Evolutionary conservation across 768 basidiomycete species (phyloP), one percentile per base, ranked within the genome.

Genomic region (Leucosporidium yakuticum): DNA sequence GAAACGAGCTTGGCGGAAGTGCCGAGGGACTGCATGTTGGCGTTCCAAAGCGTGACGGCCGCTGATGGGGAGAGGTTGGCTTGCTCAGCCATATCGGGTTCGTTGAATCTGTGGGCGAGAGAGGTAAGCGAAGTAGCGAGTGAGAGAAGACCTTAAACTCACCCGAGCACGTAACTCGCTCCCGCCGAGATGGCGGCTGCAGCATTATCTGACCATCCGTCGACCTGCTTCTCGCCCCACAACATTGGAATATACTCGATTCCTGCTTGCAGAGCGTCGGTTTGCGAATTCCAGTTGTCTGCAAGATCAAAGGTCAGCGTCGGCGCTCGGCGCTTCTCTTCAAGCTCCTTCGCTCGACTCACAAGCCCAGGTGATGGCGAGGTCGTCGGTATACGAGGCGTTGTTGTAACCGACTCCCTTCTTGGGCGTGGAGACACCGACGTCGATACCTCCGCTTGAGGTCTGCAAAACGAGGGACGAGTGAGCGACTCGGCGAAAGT

Each of bases 241-340:
- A 71, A 59, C 70, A 68, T 65, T 5, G 70, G 70, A 7, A 68
- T 51, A 25, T 48, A 71, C 36, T 65, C 60, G 27, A 71, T 61
- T 14, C 63, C 61, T 3, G 54, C 2, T 5, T 25, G 25, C 14
- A 63, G 25, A 7, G 27, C 9, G 51, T 51, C 55, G 5, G 31
- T 12, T 17, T 47, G 31, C 6, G 54, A 55, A 4, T 27, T 53
- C 70, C 70, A 71, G 48, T 69, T 66, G 63, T 71, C 39, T 44
- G 39, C 3, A 44, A 15, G 68, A 4, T 19, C n/a, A 50, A 58
- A 69, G 23, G 25, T 32, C 27, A 64, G 36, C 36, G n/a, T 25
- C 27, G 34, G n/a, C 19, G 19, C 49, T 20, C 6, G 39, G 17
- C 2, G 5, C 34, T 12, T 36, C 34, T 36, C 6, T 12, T 44